Evolutionary conservation across 208 protist genomes (phyloP), one percentile per base, ranked within the genome.

Genomic region (Trypanosoma congolense): DNA sequence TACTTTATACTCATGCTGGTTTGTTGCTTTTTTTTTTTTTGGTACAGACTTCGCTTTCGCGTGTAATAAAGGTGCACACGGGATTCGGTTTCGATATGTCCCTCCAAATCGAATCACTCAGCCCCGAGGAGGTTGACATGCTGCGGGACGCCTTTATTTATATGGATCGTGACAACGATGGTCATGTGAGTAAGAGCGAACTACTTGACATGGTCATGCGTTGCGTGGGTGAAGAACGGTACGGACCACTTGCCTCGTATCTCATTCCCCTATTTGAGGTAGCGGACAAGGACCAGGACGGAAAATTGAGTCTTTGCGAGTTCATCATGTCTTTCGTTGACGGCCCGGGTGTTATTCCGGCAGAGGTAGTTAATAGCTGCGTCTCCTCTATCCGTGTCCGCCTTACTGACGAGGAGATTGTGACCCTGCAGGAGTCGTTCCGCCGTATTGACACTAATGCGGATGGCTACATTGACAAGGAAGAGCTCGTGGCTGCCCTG

Each of bases 81-180:
- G 43, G n/a, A 16, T 24, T 4, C 14, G 55, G 66, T 28, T 56
- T 62, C 8, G 38, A 71, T 19, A 62, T 80, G 30, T 26, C 60
- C 1, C 29, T 58, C 19, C 77, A 81, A 38, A 36, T 85, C 19
- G 63, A 73, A 33, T 59, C 66, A 2, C 62, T 92, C 1, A 67
- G 50, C 21, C 76, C 77, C n/a, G 85, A 92, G 59, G 85, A 92
- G 56, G 70, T 87, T 0, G 81, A 92, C 56, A 92, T 92, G 85
- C 72, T 92, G 21, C 85, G 85, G 16, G 85, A 92, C 49, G 74
- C 85, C n/a, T 92, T 92, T 45, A 92, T 92, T 46, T 86, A 75
- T 63, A 86, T 92, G 73, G 85, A 92, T 56, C 40, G 55, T 9
- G 79, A 92, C 61, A 86, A 83, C 45, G 85, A 92, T 59, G 85